Percentiles rank a stretch among this genome's conserved stretches.
Evolutionary conservation across 108 stramenopile species (phyloP).

Genomic region (Nitzschia inconspicua): DNA sequence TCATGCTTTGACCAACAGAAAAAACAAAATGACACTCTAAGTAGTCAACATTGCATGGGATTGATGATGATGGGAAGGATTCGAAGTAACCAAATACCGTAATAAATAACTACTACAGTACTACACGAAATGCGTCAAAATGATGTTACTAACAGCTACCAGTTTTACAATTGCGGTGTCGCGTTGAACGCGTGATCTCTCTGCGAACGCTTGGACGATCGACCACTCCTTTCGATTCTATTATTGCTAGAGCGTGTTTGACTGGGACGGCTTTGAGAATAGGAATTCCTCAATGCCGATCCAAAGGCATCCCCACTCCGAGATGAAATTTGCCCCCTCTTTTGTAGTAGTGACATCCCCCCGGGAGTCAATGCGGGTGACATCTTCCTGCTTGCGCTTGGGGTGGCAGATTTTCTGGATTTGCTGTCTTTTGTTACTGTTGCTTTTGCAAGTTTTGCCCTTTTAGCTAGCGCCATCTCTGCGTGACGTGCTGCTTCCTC

Average conservation of each 20-base stretch:
- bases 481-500: constrained; percentile 23
- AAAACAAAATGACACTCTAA: too few relatives aligned
- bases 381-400: not conserved
- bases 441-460: constrained; percentile 16
- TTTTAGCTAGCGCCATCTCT: constrained; percentile 7
- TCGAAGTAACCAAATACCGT: too few relatives aligned
- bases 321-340: not conserved
- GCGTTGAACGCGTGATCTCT: constrained; percentile 11
- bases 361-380: constrained; percentile 8
- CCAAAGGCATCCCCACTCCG: constrained; percentile 11
- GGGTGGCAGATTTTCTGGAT: not conserved
- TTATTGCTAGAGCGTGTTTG: not conserved
- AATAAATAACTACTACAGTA: too few relatives aligned
- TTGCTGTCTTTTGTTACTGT: not conserved
- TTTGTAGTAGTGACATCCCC: constrained; percentile 11
- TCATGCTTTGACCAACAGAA: too few relatives aligned
- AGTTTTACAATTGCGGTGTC: constrained; percentile 7
- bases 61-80: too few relatives aligned
- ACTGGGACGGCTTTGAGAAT: not conserved
- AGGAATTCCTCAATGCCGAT: constrained; percentile 22
- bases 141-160: too few relatives aligned
- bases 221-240: not conserved
- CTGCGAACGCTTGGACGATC: too few relatives aligned
- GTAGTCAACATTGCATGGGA: too few relatives aligned
- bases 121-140: too few relatives aligned